Conservation (phyloP, 192 early-diverging fungal species). For the Podila epigama region DNA sequence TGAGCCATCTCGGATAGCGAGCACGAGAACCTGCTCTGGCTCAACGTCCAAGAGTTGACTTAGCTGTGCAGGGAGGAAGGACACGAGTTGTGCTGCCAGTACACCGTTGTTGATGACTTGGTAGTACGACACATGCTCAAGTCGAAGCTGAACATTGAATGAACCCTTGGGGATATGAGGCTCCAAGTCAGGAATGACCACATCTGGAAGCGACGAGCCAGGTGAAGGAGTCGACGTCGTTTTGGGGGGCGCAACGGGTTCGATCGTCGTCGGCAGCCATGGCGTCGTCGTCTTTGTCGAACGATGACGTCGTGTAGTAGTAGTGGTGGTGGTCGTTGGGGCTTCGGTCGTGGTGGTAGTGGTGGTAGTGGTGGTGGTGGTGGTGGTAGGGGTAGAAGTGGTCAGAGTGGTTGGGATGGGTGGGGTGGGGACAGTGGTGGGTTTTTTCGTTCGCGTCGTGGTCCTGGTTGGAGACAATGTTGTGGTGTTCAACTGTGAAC, state of each 20-base stretch:
- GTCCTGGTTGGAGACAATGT: neutral
- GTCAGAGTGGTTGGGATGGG: neutral
- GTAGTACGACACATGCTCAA: slow-evolving; percentile 41
- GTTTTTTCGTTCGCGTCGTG: neutral
- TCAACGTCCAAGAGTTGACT: slow-evolving; percentile 13
- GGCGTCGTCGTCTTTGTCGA: slow-evolving; percentile 32
- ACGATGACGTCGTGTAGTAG: neutral
- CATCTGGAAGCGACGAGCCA: slow-evolving; percentile 41
- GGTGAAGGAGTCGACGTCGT: slow-evolving; percentile 16
- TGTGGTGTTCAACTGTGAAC: neutral
- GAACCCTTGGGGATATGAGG: slow-evolving; percentile 24
- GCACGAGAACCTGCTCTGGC: slow-evolving; percentile 5
- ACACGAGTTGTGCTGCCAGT: slow-evolving; percentile 37
- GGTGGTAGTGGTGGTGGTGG: slow-evolving; percentile 21
- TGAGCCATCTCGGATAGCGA: slow-evolving; percentile 32
- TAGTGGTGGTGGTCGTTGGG: neutral
- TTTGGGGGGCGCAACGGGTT: slow-evolving; percentile 26
- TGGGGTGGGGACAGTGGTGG: neutral
- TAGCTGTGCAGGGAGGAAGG: slow-evolving; percentile 34
- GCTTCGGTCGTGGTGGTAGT: slow-evolving; percentile 7
- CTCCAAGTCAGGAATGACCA: slow-evolving; percentile 28
- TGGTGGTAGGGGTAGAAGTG: neutral
- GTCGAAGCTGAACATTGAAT: slow-evolving; percentile 30
- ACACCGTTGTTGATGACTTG: slow-evolving; percentile 45
- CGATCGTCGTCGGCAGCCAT: slow-evolving; percentile 38